Evolutionary conservation across 768 basidiomycete species (phyloP).

Genomic region (Amanita subjunquillea): DNA sequence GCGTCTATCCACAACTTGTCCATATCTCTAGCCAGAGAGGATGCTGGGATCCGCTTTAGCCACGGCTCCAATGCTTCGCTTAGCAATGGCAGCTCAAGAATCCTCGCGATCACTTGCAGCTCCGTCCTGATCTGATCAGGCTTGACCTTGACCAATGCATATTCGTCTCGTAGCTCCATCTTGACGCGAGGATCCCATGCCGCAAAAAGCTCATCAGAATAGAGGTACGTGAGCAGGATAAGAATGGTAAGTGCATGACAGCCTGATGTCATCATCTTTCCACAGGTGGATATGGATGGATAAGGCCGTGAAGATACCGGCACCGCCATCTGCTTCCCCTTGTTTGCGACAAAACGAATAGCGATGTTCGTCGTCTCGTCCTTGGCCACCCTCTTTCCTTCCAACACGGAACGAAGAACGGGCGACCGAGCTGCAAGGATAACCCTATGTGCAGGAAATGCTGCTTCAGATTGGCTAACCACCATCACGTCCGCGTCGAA

Average conservation of each 20-base stretch:
- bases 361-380: conserved; percentile 10
- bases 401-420: conserved; percentile 33
- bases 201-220: conserved; percentile 74
- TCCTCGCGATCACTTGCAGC: conserved; percentile 43
- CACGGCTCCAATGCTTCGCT: conserved; percentile 44
- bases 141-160: conserved; percentile 29
- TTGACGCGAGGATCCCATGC: conserved; percentile 75
- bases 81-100: conserved; percentile 51
- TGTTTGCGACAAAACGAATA: conserved; percentile 11
- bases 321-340: conserved; percentile 8
- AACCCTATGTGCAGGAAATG: conserved; percentile 53
- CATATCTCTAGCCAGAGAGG: conserved; percentile 44
- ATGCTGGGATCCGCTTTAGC: conserved; percentile 41
- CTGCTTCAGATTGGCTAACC: conserved; percentile 22
- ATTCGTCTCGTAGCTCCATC: conserved; percentile 27
- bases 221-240: conserved; percentile 77
- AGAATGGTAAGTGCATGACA: conserved; percentile 60
- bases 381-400: conserved; percentile 13
- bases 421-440: conserved; percentile 55
- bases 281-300: conserved; percentile 2
- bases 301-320: not conserved
- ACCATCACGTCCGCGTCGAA: conserved; percentile 60
- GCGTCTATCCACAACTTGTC: conserved; percentile 30
- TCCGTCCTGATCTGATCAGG: conserved; percentile 49
- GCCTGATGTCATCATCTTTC: conserved; percentile 36